Percentiles rank a stretch among this genome's conserved stretches.
These are phyloP conservation scores for Yamadazyma membranifaciens DNA, from an alignment of 1,139 yeast genomes.

Conservation along the genomic window DNA sequence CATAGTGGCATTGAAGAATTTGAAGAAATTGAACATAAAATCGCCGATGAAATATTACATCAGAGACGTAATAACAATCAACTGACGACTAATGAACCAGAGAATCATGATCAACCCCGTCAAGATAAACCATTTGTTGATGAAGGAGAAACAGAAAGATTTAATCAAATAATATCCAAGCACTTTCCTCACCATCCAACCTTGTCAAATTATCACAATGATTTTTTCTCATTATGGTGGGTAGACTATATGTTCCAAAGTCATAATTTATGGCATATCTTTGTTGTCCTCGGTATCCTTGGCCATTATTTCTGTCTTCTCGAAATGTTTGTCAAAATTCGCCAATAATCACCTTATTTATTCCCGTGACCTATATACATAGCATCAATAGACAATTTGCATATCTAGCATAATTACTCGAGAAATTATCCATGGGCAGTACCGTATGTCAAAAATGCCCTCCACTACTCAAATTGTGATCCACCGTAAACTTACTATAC, in stretches of 20 bases:
- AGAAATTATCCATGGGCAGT: too few relatives aligned
- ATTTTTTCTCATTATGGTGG: conserved; percentile 78
- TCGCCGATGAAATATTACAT: conserved; percentile 19
- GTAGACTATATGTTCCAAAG: conserved; percentile 72
- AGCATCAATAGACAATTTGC: too few relatives aligned
- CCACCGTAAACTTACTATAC: too few relatives aligned
- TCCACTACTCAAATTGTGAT: too few relatives aligned
- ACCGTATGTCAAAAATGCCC: too few relatives aligned
- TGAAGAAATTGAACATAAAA: conserved; percentile 39
- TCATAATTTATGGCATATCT: conserved; percentile 92
- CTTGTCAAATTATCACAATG: conserved; percentile 40
- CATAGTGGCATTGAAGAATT: conserved; percentile 46
- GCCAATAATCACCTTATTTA: too few relatives aligned
- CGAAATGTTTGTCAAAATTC: conserved; percentile 52
- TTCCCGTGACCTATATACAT: too few relatives aligned
- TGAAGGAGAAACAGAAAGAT: conserved; percentile 22
- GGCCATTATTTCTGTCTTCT: conserved; percentile 82
- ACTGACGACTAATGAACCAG: too few relatives aligned
- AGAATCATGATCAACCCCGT: too few relatives aligned
- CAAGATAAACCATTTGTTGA: conserved; percentile 1
- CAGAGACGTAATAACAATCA: conserved; percentile 6
- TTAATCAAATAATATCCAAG: conserved; percentile 38
- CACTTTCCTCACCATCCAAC: conserved; percentile 58
- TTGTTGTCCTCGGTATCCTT: conserved; percentile 81
- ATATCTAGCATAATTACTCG: too few relatives aligned